A percentile compares a stretch with the other conserved stretches of the same genome.
phyloP scores from a whole-genome alignment of 805 yeast species.

The Spathaspora arborariae region DNA sequence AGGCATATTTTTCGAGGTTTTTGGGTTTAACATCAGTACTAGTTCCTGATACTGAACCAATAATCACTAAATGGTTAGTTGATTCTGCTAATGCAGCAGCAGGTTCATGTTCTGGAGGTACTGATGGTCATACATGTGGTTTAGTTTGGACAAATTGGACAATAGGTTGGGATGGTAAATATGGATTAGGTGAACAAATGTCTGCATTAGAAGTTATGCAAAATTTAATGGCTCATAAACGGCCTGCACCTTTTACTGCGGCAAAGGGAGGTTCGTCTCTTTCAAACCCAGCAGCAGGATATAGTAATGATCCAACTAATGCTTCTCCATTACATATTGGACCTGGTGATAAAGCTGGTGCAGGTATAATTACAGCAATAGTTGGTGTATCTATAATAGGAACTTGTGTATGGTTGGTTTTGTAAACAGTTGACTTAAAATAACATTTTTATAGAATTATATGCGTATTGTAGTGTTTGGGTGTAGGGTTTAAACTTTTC shows the following conservation, averaged over 20 bases:
- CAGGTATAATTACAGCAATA: slow-evolving; percentile 80
- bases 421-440: slow-evolving; percentile 6
- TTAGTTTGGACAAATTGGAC: slow-evolving; percentile 51
- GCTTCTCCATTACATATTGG: slow-evolving; percentile 40
- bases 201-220: slow-evolving; percentile 64
- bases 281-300: slow-evolving; percentile 71
- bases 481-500: too few species aligned
- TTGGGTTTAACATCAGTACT: slow-evolving; percentile 71
- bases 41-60: slow-evolving; percentile 54
- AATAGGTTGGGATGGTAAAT: slow-evolving; percentile 56
- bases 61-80: slow-evolving; percentile 42
- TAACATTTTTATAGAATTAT: not conserved
- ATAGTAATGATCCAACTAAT: slow-evolving; percentile 34
- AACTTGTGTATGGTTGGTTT: slow-evolving; percentile 43
- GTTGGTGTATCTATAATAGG: slow-evolving; percentile 44
- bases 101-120: slow-evolving; percentile 66
- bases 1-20: slow-evolving; percentile 75
- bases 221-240: slow-evolving; percentile 35
- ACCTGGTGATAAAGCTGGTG: slow-evolving; percentile 76
- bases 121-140: slow-evolving; percentile 76
- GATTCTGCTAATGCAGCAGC: slow-evolving; percentile 58
- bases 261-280: slow-evolving; percentile 64
- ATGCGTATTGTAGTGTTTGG: not conserved
- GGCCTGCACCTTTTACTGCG: slow-evolving; percentile 60
- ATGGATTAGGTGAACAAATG: slow-evolving; percentile 81